Evolutionary conservation across 805 yeast genomes (phyloP), one percentile per base, ranked within the genome.

Genomic region (Candida insectorum): DNA sequence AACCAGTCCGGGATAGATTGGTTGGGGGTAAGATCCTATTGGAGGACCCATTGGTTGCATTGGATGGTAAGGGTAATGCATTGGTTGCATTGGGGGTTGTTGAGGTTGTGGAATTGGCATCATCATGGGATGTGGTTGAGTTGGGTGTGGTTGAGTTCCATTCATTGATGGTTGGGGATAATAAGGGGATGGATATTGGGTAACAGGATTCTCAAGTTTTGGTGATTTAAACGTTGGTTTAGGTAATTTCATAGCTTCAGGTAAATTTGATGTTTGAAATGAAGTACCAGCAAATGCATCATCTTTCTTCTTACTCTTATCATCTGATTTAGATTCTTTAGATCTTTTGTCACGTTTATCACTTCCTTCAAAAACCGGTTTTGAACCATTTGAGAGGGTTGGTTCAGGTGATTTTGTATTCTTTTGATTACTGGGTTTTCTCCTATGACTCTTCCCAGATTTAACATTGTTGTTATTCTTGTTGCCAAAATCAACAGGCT

Each of bases 231-330:
- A 74, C 5, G 77, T 64, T 7, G 80, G 80, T 43, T 73, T 74
- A 12, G 80, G 80, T 40, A 74, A 64, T 11, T 73, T 69, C 37
- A 72, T 55, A 4, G 79, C 78, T 21, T 74, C 73, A 1, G 80
- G 80, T n/a, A n/a, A n/a, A n/a, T n/a, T n/a, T 16, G 77, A 72
- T 20, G 75, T 68, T 48, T 71, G 76, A 48, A 74, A 74, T 23
- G 79, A 70, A 23, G 78, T 69, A 19, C 80, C 80, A 33, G 80
- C 80, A 51, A 73, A 74, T 18, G 61, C 62, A 33, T 53, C 60
- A 6, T 37, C 32, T 14, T 37, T 37, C 23, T 33, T 36, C 28
- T 31, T 41, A 15, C 16, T 24, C 26, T 39, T 26, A 19, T 14
- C 24, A 15, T 5, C 18, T 17, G 18, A 20, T 26, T 26, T 7